Conservation (phyloP, 2,329 filamentous ascomycete genomes). For the Scytalidium sp. region DNA sequence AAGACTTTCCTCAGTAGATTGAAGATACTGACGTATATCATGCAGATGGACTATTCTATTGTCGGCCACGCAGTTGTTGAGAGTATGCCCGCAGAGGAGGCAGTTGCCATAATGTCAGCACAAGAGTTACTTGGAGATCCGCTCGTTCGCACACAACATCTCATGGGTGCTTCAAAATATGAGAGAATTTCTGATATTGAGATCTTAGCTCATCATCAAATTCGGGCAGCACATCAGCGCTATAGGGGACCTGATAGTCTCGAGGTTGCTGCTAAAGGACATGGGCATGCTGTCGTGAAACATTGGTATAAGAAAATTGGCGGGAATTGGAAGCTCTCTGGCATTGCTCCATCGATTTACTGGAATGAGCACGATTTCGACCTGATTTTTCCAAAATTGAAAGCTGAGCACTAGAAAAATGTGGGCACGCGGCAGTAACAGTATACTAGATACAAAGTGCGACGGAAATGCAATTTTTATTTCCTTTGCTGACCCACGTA, state of each 20-base stretch:
- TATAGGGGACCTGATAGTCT: slow-evolving; percentile 45
- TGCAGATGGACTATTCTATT: slow-evolving; percentile 66
- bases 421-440: no score
- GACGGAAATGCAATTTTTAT: no score
- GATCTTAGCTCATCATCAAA: slow-evolving; percentile 54
- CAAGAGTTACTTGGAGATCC: slow-evolving; percentile 56
- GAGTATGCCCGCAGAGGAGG: slow-evolving; percentile 58
- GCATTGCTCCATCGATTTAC: slow-evolving; percentile 13
- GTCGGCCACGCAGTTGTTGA: slow-evolving; percentile 59
- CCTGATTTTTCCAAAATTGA: slow-evolving; percentile 15
- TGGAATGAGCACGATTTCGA: slow-evolving; percentile 19
- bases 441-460: no score
- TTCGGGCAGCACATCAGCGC: slow-evolving; percentile 55
- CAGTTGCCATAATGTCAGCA: slow-evolving; percentile 55
- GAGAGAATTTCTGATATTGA: slow-evolving; percentile 53
- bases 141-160: slow-evolving; percentile 61
- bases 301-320: slow-evolving; percentile 56
- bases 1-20: no score
- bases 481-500: no score
- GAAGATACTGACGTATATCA: slow-evolving; percentile 7
- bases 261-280: slow-evolving; percentile 51
- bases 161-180: slow-evolving; percentile 58
- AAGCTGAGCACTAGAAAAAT: not conserved
- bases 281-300: slow-evolving; percentile 50
- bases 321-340: slow-evolving; percentile 34